Evolutionary conservation across 192 early-diverging fungal genomes (phyloP).

Genomic region (Coemansia sp.): DNA sequence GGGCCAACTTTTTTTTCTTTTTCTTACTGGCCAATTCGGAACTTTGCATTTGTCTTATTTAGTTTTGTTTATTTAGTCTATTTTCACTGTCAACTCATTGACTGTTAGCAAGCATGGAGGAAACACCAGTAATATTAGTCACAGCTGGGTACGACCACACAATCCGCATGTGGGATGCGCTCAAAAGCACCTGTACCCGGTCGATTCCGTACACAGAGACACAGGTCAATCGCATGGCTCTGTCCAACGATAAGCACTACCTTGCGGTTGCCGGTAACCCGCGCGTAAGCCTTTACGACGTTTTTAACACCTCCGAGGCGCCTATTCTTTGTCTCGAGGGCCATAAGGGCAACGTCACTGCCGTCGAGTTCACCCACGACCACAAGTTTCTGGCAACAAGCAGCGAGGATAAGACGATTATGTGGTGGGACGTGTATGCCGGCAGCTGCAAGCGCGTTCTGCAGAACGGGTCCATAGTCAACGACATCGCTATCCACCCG

Average conservation of each 20-base stretch:
- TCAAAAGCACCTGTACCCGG: constrained; percentile 54
- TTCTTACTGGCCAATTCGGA: background rate
- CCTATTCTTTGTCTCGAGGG: constrained; percentile 51
- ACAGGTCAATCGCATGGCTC: constrained; percentile 55
- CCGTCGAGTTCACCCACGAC: constrained; percentile 51
- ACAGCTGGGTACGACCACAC: constrained; percentile 56
- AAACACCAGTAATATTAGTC: constrained; percentile 49
- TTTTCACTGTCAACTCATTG: background rate
- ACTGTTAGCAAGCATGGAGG: constrained; percentile 32
- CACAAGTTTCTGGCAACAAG: constrained; percentile 51
- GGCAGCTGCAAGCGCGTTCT: constrained; percentile 42
- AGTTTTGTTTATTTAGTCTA: background rate
- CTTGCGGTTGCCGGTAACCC: constrained; percentile 54
- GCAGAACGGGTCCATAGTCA: constrained; percentile 45
- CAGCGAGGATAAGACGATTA: constrained; percentile 53
- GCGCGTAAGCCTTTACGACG: constrained; percentile 50
- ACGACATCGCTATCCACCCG: constrained; percentile 53
- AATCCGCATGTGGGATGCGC: constrained; percentile 57
- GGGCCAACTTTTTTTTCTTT: constrained; percentile 8
- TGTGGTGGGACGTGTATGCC: constrained; percentile 54
- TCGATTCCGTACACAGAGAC: constrained; percentile 53
- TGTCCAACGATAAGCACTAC: constrained; percentile 53
- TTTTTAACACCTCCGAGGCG: constrained; percentile 44
- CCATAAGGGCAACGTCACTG: constrained; percentile 53
- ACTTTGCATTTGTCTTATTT: background rate